These are phyloP conservation scores for Zymoseptoria passerinii DNA, from an alignment of 2,329 filamentous ascomycete genomes.

Conservation along the genomic window DNA sequence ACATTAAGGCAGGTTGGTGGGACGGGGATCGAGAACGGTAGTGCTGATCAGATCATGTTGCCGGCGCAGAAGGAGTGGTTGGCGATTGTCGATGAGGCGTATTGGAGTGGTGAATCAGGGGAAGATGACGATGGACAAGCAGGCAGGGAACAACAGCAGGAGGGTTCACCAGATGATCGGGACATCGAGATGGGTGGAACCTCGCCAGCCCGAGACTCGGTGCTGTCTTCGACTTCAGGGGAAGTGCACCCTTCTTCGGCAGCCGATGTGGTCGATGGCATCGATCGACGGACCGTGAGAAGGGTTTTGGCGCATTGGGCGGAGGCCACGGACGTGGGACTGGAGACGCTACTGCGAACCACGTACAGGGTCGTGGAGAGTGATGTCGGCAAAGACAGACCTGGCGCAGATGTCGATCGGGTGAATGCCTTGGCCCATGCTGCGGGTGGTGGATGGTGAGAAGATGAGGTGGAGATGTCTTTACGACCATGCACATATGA, in stretches of 20 bases:
- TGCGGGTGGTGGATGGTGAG: conserved; percentile 84
- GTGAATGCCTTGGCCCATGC: conserved; percentile 85
- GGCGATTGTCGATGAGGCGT: conserved; percentile 56
- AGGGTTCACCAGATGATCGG: conserved; percentile 2
- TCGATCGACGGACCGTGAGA: conserved; percentile 58
- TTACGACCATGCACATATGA: neutral
- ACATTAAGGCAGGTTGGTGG: conserved; percentile 31
- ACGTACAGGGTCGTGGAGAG: conserved; percentile 89
- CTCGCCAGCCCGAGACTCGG: conserved; percentile 15
- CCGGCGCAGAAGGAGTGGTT: conserved; percentile 83
- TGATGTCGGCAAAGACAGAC: conserved; percentile 75
- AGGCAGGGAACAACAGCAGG: neutral
- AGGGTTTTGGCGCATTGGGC: conserved; percentile 70
- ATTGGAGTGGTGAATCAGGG: conserved; percentile 26
- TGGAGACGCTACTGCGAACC: conserved; percentile 70
- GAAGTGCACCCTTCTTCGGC: conserved; percentile 3
- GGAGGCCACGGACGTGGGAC: conserved; percentile 57
- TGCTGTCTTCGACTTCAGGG: conserved; percentile 21
- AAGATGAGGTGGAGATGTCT: neutral
- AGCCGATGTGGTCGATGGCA: conserved; percentile 34
- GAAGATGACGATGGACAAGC: conserved; percentile 10
- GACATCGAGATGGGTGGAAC: conserved; percentile 17
- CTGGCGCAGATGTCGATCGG: conserved; percentile 62
- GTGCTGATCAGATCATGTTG: conserved; percentile 36
- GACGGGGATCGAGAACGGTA: conserved; percentile 28